Evolutionary conservation across 768 basidiomycete genomes (phyloP), one percentile per base, ranked within the genome.

Genomic region (Tylopilus sp.): DNA sequence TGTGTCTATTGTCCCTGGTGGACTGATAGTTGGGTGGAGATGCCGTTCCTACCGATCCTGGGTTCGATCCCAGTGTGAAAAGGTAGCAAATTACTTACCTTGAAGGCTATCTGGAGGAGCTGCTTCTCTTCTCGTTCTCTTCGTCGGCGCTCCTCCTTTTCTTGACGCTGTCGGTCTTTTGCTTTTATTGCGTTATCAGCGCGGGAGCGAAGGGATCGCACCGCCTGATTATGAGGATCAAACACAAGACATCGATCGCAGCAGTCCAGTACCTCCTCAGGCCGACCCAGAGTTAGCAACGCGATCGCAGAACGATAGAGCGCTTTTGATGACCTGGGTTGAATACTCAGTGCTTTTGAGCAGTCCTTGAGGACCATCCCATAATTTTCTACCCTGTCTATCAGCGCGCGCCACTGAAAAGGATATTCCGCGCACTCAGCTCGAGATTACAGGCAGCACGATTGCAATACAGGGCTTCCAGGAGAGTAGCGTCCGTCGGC

Each of bases 381-480:
- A 59, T 88, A 88, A 68, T 98, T 99, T 67, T 88, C 94, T 93
- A 63, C 40, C 36, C 2, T 22, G 39, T 9, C 13, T 25, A 47
- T 52, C 46, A 50, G 15, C 23, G n/a, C 20, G 20, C 30, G 12
- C 13, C 3, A 40, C 4, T 54, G 11, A 41, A 22, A 23, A 26
- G 6, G 44, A 21, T 4, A 33, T 13, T 51, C 28, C 22, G 66
- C 86, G 62, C 57, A 92, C 93, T 73, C 18, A 95, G 78, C 65
- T 91, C 91, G 17, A 98, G 77, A 64, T 98, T 95, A 56, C 91
- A 95, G 7, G 93, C 95, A 5, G 95, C 93, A 38, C 95, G 81
- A 69, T 99, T 99, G 64, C 85, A 83, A 40, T 91, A 72, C 20
- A 99, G 73, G 0, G 84, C 84, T 57, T 87, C 86, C 40, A 73